Base-by-base conservation (phyloP, 116 monocot genomes). In the Posidonia oceanica region DNA sequence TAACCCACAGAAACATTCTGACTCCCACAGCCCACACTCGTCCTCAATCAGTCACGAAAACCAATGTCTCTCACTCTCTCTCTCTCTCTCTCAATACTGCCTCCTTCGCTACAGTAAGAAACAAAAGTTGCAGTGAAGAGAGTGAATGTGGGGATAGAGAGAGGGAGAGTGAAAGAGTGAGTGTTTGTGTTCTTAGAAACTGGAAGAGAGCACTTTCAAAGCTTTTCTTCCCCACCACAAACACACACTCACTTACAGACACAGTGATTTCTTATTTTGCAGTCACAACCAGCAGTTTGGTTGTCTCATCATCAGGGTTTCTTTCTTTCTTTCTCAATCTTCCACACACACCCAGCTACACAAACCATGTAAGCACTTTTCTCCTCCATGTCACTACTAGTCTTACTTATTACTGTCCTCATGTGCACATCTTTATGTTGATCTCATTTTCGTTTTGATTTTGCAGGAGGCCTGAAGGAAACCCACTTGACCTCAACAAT, bases 401-500 rank as follows among this genome's bases (percentile, higher is more conserved):
- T 39, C 41, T 17, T 18, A 12, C 40, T 14, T 6, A 29, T 29
- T 29, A 14, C 64, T 40, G 17, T n/a, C 64, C 41, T 16, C 41
- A 7, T 38, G 17, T n/a, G 7, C 14, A 7, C 4, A 7, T 5
- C 39, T 40, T 40, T n/a, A 7, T 64, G 18, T 10, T 4, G 36
- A 38, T 66, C n/a, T 7, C 48, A 36, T 68, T 21, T 37, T 70
- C 39, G 7, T 37, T 58, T 8, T 8, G n/a, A 16, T 39, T 21
- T 66, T 65, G 52, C 63, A 98, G 98, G 98, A 98, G 87, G 66
- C 76, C 87, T 15, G 87, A 87, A 55, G 86, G 77, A 37, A 93
- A 71, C 75, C 74, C 85, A 23, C 79, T 98, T 36, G 98, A 98
- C 73, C 98, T 98, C 67, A 98, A 98, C 81, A 98, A 93, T 78